Evolutionary conservation across 768 basidiomycete species (phyloP), one percentile per base, ranked within the genome.

Genomic region (Gelatoporia subvermispora): DNA sequence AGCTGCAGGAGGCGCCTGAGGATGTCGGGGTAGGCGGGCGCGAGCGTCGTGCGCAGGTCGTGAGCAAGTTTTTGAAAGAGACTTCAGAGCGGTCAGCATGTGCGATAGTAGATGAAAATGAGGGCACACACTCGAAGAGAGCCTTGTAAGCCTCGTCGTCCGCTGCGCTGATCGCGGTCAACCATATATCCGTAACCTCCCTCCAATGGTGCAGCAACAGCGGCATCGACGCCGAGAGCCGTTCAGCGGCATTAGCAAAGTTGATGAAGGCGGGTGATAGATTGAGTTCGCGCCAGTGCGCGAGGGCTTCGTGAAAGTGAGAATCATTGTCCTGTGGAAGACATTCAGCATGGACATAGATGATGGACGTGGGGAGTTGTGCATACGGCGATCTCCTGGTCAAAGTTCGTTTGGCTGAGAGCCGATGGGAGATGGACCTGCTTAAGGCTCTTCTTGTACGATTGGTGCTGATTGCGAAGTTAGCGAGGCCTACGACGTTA

Each of bases 221-320:
- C 1, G 90, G 84, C 77, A 93, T 80, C 4, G 87, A 90, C 2
- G 79, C 75, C 4, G 85, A 81, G 35, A 90, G 68, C 0, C 73
- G 64, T 36, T 82, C 76, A 0, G 75, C 80, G 52, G 75, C 74
- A 49, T 75, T 72, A 2, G 84, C 81, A 59, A 91, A 93, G 23
- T 71, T 66, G 46, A 91, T 65, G 63, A 93, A 93, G 1, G 81
- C 72, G 1, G 86, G 78, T 2, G 88, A 75, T 18, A 94, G 77
- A 63, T 88, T 92, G 51, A 93, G 76, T 56, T 93, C 85, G 55
- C 77, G 71, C 84, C 86, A 89, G 59, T 88, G 81, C 22, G 79
- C 72, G 25, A 94, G 70, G 2, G 85, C 76, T 54, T 79, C 73
- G 46, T 84, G 81, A 58, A 94, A 93, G 61, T 90, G 84, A 0